Evolutionary conservation across 345 rosid genomes (phyloP), one percentile per base, ranked within the genome.

Genomic region (Linum usitatissimum): DNA sequence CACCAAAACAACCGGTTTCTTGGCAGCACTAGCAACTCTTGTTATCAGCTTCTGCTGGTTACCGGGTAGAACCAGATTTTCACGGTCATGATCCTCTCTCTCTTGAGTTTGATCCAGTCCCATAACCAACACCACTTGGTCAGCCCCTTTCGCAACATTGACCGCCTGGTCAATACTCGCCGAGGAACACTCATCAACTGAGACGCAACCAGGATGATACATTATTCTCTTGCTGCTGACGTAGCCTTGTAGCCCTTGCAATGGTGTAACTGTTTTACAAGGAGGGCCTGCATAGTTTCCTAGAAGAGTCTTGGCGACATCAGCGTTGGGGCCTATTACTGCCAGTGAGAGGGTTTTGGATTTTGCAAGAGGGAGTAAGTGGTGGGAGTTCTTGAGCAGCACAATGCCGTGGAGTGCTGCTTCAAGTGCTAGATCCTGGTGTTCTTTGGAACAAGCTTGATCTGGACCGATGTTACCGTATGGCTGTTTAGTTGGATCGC

Each of bases 281-380:
- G 89, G 84, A 40, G 79, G 79, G 18, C 94, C 98, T 3, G 88
- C 89, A 61, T 92, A 92, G 83, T 92, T 92, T 53, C 98, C 98
- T 0, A 81, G 77, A 18, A 92, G 86, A 5, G 83, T 82, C 63
- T 69, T 63, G 0, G 82, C 75, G 0, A 70, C 69, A 64, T 88
- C 28, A 9, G 86, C 96, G 71, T 85, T 89, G 57, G 98, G 98
- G 71, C 98, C 96, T 14, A 92, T 79, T 0, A 89, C 87, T 4
- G 88, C 91, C 18, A 92, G 82, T 10, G 92, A 83, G 12, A 3
- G 19, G 48, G 79, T 70, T 62, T 9, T 71, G 62, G 76, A 66
- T 61, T 79, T 80, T 23, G 78, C 65, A 49, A 87, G 70, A 15
- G 98, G 98, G 39, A 92, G 94, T 66, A 75, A 75, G 30, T 71